A percentile compares a stretch with the other conserved stretches of the same genome.
Evolutionary conservation across 495 filamentous ascomycete genomes (phyloP).

Genomic region (Chaetomium fimeti): DNA sequence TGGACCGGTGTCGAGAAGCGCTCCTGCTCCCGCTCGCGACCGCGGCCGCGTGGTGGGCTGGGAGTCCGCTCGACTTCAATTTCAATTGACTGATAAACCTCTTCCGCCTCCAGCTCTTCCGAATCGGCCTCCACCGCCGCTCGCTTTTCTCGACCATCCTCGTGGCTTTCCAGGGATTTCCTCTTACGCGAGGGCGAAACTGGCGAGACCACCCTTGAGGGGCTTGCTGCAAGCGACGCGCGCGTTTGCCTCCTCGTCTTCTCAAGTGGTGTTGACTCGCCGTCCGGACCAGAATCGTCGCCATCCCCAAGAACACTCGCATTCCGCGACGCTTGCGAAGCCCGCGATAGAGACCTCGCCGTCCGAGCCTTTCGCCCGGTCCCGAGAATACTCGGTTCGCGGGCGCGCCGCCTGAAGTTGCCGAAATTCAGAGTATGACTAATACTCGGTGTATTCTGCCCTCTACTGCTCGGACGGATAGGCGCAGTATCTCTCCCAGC

Average conservation of each 20-base stretch:
- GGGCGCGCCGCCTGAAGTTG: slow-evolving; percentile 45
- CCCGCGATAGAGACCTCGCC: slow-evolving; percentile 33
- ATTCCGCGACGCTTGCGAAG: slow-evolving; percentile 27
- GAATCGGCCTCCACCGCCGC: slow-evolving; percentile 22
- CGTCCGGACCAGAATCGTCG: slow-evolving; percentile 47
- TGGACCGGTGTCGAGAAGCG: slow-evolving; percentile 27
- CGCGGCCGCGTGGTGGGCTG: slow-evolving; percentile 27
- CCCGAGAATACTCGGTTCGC: slow-evolving; percentile 51
- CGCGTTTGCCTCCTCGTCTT: slow-evolving; percentile 39
- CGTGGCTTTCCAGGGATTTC: slow-evolving; percentile 45
- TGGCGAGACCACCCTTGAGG: slow-evolving; percentile 27
- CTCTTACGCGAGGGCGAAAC: slow-evolving; percentile 43
- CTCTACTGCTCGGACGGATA: slow-evolving; percentile 51
- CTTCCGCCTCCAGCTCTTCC: slow-evolving; percentile 13
- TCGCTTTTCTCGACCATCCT: slow-evolving; percentile 32
- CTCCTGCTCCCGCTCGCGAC: slow-evolving; percentile 18
- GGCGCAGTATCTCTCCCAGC: slow-evolving; percentile 44
- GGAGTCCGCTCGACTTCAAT: slow-evolving; percentile 27
- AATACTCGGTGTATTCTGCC: slow-evolving; percentile 45
- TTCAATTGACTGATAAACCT: slow-evolving; percentile 34
- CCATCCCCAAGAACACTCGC: slow-evolving; percentile 33
- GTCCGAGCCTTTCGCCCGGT: slow-evolving; percentile 41
- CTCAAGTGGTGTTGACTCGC: slow-evolving; percentile 44
- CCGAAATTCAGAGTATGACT: slow-evolving; percentile 48
- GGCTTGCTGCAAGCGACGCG: slow-evolving; percentile 16